Evolutionary conservation across 257 asterid genomes (phyloP).

Genomic region (Ophiorrhiza pumila): DNA sequence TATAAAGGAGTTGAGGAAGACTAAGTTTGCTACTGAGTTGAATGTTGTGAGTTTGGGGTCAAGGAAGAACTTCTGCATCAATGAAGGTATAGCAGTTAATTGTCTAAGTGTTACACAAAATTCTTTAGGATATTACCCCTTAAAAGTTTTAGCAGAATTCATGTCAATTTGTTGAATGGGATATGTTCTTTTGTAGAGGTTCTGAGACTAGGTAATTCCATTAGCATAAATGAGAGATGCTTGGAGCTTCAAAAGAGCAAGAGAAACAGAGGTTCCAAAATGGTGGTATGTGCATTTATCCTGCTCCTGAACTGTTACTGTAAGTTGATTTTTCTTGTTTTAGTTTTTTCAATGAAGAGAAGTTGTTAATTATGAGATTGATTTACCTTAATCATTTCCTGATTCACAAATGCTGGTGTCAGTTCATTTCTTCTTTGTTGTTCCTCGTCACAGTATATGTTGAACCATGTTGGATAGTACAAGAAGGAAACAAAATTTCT

Average conservation of each 20-base stretch:
- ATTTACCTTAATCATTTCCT: not conserved
- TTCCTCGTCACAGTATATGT: not conserved
- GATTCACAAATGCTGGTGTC: not conserved
- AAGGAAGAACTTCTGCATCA: conserved; percentile 84
- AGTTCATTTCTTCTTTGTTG: not conserved
- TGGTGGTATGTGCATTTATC: conserved; percentile 46
- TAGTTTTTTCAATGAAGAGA: not conserved
- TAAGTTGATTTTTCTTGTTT: not conserved
- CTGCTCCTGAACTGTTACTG: not conserved
- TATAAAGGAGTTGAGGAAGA: conserved; percentile 86
- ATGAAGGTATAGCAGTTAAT: conserved; percentile 57
- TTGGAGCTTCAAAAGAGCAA: conserved; percentile 84
- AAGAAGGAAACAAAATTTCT: not conserved
- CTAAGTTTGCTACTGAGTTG: conserved; percentile 66
- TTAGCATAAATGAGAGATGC: conserved; percentile 83
- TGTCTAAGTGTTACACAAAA: not conserved
- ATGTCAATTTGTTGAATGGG: conserved; percentile 10
- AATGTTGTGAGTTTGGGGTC: conserved; percentile 88
- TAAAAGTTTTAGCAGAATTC: conserved; percentile 3
- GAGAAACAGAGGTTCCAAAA: conserved; percentile 53
- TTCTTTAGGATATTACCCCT: conserved; percentile 4
- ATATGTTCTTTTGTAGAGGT: conserved; percentile 54
- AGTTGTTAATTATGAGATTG: not conserved
- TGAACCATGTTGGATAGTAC: not conserved
- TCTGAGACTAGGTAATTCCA: conserved; percentile 58